Base-by-base conservation (phyloP, 257 asterid genomes). In the Lycium ferocissimum region DNA sequence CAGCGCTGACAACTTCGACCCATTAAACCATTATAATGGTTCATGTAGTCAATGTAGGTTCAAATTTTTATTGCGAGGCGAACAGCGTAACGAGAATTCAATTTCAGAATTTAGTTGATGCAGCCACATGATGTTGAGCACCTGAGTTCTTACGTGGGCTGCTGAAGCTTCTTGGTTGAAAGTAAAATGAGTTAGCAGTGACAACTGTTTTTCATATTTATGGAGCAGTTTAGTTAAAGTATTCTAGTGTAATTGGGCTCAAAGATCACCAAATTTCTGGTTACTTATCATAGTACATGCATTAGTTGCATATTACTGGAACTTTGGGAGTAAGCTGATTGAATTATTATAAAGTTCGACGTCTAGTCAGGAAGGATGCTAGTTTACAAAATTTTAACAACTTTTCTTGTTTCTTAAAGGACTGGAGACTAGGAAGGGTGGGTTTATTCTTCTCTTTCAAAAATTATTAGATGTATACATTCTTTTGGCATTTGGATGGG, bases 11-110 rank as follows among this genome's bases (percentile, higher is more conserved):
- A 51, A 17, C 67, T 86, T 85, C 59, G 43, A 71, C 51, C 88
- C 75, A 51, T 86, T 83, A 80, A 65, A 69, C 86, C 61, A 22
- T 11, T 82, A 6, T 71, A 84, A 82, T 62, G 58, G 51, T 80
- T 85, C 73, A 83, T 73, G 53, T 40, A 18, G 72, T 54, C 70
- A 72, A 73, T 71, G 57, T 57, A 67, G 83, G 83, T 61, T 51
- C 83, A 76, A 88, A 59, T 78, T 88, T 89, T 85, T 88, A 91
- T 83, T 89, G 88, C 1, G 83, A 81, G 82, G 26, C 72, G 83
- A 45, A 12, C 26, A 15, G 49, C 65, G n/a, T 22, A 76, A 26
- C 1, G 14, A 78, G 65, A 43, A 26, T 84, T 80, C 59, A 40
- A 80, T 80, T 35, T 75, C 22, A 35, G 37, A 61, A 20, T 1